A percentile compares a stretch with the other conserved stretches of the same genome.
Conservation (phyloP, 192 early-diverging fungal species). For the Mortierella hygrophila region DNA sequence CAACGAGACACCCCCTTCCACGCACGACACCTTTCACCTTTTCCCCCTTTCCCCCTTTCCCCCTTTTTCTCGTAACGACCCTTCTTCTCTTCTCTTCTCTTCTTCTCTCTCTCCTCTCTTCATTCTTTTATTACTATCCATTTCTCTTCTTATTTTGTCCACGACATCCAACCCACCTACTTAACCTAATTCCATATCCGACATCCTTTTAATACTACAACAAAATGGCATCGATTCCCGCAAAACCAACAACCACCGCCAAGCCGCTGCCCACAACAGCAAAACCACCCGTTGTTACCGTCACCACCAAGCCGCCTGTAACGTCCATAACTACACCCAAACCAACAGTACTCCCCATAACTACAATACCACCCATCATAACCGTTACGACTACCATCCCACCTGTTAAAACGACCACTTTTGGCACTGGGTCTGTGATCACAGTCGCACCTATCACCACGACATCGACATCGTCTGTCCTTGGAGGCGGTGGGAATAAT, state of each 20-base stretch:
- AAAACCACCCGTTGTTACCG: background rate
- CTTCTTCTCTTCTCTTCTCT: background rate
- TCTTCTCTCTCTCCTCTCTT: background rate
- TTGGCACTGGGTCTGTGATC: background rate
- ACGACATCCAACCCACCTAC: too few relatives aligned
- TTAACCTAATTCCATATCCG: background rate
- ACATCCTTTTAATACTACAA: background rate
- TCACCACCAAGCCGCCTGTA: background rate
- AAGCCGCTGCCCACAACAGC: background rate
- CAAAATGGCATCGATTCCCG: background rate
- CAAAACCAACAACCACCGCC: background rate
- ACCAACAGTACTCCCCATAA: background rate
- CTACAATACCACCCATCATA: background rate
- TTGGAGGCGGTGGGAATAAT: background rate
- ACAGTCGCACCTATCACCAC: background rate
- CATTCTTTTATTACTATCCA: background rate
- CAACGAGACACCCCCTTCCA: conserved; percentile 7
- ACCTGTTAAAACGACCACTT: background rate
- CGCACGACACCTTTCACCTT: background rate
- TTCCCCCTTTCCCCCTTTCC: background rate
- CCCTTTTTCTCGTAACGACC: background rate
- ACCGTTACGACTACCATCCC: background rate
- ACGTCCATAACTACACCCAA: background rate
- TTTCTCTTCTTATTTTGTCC: background rate
- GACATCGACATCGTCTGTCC: background rate